Evolutionary conservation across 2,329 filamentous ascomycete genomes (phyloP).

Genomic region (Berkeleyomyces rouxiae): DNA sequence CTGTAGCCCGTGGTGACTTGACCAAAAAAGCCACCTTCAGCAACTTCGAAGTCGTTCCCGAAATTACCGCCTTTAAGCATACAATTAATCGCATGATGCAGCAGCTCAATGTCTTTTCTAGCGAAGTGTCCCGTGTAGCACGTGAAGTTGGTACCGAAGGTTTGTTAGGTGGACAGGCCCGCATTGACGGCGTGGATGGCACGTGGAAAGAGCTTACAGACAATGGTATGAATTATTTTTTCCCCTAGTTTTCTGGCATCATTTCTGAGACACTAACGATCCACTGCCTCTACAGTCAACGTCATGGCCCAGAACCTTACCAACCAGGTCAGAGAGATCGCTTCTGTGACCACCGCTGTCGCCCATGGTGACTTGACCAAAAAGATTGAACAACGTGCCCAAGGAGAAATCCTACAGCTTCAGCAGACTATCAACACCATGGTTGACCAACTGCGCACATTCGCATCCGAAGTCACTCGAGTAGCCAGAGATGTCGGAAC

Average conservation of each 20-base stretch:
- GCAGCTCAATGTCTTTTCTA: slow-evolving; percentile 88
- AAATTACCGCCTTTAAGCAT: slow-evolving; percentile 94
- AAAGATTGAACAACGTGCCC: slow-evolving; percentile 66
- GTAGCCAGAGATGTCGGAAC: slow-evolving; percentile 74
- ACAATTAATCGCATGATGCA: slow-evolving; percentile 99
- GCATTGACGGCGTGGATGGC: slow-evolving; percentile 84
- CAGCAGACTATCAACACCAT: slow-evolving; percentile 82
- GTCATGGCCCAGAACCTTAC: slow-evolving; percentile 73
- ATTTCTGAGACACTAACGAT: neutral
- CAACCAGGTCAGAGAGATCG: slow-evolving; percentile 72
- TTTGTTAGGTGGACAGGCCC: slow-evolving; percentile 80
- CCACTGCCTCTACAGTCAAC: slow-evolving; percentile 45
- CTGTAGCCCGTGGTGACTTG: slow-evolving; percentile 84
- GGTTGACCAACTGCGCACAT: slow-evolving; percentile 71
- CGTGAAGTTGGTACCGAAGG: slow-evolving; percentile 94
- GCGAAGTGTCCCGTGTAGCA: slow-evolving; percentile 85
- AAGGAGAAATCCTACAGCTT: slow-evolving; percentile 66
- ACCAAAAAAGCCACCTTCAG: slow-evolving; percentile 96
- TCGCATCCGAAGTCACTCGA: slow-evolving; percentile 68
- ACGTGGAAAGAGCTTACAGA: slow-evolving; percentile 96
- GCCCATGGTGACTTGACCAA: slow-evolving; percentile 70
- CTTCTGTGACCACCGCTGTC: slow-evolving; percentile 68
- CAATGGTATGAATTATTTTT: slow-evolving; percentile 38
- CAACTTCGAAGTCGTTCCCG: slow-evolving; percentile 89
- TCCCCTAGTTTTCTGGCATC: neutral